Base-by-base conservation (phyloP, 768 basidiomycete genomes). In the Boletus fagicola region DNA sequence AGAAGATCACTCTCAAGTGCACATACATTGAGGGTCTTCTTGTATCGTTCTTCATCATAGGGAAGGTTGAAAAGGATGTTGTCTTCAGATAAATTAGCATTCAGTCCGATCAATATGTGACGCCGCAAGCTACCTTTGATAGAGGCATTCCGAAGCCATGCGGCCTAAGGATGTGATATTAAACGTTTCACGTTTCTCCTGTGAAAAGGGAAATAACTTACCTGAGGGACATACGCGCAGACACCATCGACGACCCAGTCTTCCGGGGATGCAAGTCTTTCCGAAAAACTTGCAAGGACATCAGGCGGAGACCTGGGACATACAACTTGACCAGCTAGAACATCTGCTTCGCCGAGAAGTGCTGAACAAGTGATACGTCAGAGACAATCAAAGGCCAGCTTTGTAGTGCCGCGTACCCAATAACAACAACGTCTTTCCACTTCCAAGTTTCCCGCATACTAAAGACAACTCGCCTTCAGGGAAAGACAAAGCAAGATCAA, bases 201-300 rank as follows among this genome's bases (percentile, higher is more conserved):
- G 26, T 16, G 11, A 46, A 39, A 35, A 22, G 26, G 26, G 20
- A 11, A 9, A 38, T 13, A 35, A 50, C 77, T 40, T 64, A 82
- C 86, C 77, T 89, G 85, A 20, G 93, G 92, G 16, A 94, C 92
- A 72, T 91, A 97, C 2, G 93, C 94, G 55, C 90, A 92, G 57
- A 92, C 77, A 24, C 88, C 87, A 18, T 78, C 71, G 1, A 94
- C 80, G 46, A 93, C 68, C 94, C 94, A 97, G 16, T 88, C 77
- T 36, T 85, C 84, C 35, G 79, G 72, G 0, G 75, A 65, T 0
- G 77, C 67, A 30, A 61, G 58, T 3, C 76, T 71, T 15, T 73
- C 77, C 0, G 78, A 72, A 51, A 88, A 87, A 6, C 75, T 76
- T 0, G 88, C 87, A 63, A 95, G 76, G 2, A 85, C 77, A 68